Conservation (phyloP, 495 filamentous ascomycete species). For the Podospora didyma region DNA sequence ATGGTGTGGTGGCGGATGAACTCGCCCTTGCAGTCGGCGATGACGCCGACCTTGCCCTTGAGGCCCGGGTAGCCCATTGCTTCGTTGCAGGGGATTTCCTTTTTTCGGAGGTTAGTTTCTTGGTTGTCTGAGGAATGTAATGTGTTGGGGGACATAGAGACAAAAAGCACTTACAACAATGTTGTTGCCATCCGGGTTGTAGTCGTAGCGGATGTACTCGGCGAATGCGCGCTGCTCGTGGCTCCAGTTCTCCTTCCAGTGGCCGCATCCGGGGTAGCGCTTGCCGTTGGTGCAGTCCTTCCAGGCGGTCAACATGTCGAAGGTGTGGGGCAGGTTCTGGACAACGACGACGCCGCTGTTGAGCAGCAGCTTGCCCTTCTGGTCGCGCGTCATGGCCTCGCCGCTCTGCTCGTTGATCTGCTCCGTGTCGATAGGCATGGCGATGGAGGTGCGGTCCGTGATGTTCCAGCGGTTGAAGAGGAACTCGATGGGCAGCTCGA, state of each 20-base stretch:
- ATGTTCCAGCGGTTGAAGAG: slow-evolving; percentile 43
- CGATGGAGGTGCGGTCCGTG: slow-evolving; percentile 27
- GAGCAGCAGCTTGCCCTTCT: slow-evolving; percentile 24
- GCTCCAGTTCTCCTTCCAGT: slow-evolving; percentile 29
- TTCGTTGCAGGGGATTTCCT: slow-evolving; percentile 33
- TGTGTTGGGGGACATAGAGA: neutral
- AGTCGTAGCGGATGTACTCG: slow-evolving; percentile 36
- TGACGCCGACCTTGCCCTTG: neutral
- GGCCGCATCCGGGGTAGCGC: slow-evolving; percentile 27
- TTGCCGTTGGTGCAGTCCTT: slow-evolving; percentile 29
- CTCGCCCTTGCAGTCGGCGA: slow-evolving; percentile 6
- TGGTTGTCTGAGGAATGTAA: too few species aligned
- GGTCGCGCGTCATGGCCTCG: slow-evolving; percentile 1
- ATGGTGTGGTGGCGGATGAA: slow-evolving; percentile 1
- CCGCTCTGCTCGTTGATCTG: slow-evolving; percentile 25
- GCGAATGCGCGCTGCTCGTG: slow-evolving; percentile 41
- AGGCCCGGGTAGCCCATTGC: slow-evolving; percentile 23
- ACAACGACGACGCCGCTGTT: slow-evolving; percentile 42
- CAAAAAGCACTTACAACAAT: slow-evolving; percentile 13
- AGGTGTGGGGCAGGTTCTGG: slow-evolving; percentile 31
- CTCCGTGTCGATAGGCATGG: slow-evolving; percentile 30
- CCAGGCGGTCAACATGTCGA: slow-evolving; percentile 37
- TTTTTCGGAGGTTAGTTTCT: too few species aligned
- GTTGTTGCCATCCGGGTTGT: slow-evolving; percentile 22
- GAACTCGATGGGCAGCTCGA: slow-evolving; percentile 41